Evolutionary conservation across 768 basidiomycete genomes (phyloP), one percentile per base, ranked within the genome.

Genomic region (Erythrobasidium yunnanense): DNA sequence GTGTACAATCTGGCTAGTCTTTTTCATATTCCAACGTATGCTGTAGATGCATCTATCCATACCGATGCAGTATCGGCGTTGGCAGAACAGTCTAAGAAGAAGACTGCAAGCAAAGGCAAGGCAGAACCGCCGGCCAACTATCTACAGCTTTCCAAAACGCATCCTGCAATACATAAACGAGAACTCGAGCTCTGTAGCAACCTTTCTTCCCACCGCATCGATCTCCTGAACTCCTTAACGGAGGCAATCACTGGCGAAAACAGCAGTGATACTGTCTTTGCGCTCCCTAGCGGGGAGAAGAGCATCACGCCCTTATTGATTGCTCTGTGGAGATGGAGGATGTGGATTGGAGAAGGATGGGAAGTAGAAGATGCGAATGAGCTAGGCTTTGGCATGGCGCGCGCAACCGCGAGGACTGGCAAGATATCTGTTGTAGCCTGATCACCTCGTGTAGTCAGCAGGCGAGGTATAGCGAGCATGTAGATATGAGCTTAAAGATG

Each of bases 341-440:
- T 63, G 60, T 63, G 47, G 46, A 25, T 63, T 1, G 60, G 60
- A 4, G 60, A 63, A 51, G 60, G 60, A 4, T 63, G 60, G 60
- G 38, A 42, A 42, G 38, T 42, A n/a, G 11, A 42, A n/a, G 38
- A 42, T n/a, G 38, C 38, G n/a, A 42, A 42, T 11, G 38, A 42
- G n/a, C 38, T 42, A 11, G 38, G 11, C 11, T 42, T 42, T n/a
- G 38, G 38, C 11, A 42, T 42, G 11, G n/a, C 11, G n/a, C 11
- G n/a, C n/a, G 38, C 38, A 42, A 42, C 38, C n/a, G 38, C 11
- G n/a, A 11, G 38, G n/a, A 11, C 11, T 11, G n/a, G n/a, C 11
- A 11, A 42, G 38, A 11, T 11, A 11, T 42, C 38, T 42, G 11
- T 11, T 11, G 11, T 42, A n/a, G 11, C 38, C 11, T 42, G 11